Evolutionary conservation across 2,329 filamentous ascomycete species (phyloP), one percentile per base, ranked within the genome.

Genomic region (Botryotinia narcissicola): DNA sequence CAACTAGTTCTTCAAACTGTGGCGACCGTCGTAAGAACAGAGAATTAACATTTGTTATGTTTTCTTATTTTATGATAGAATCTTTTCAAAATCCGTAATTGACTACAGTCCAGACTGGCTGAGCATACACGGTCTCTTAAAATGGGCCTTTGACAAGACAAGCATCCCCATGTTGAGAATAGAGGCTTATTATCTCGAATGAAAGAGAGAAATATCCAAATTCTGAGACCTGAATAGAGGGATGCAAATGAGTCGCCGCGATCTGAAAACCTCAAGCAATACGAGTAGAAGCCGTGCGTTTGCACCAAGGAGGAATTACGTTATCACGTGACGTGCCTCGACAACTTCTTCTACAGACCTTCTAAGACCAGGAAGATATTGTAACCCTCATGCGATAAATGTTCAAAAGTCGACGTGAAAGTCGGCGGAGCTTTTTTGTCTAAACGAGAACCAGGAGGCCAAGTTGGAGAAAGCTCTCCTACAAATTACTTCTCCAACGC

Each of bases 321-420:
- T 1, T 12, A 12, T 22, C 57, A 59, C 57, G 57, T 59, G 57
- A 32, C 1, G 1, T 22, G 0, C 3, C 0, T 25, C 8, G 8
- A 48, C 57, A 35, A 35, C 18, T 12, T n/a, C 25, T 16, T n/a
- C 25, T n/a, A n/a, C 20, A 48, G 8, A 48, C 46, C 20, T 48
- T 48, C 8, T 54, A 16, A 16, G 12, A n/a, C 14, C 48, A 54
- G 5, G 48, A 54, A n/a, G 14, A 54, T n/a, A 6, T 7, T 54
- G 48, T 54, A n/a, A n/a, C 25, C n/a, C 48, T 51, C 25, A 51
- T n/a, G 10, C 1, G 48, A n/a, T n/a, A n/a, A 1, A 51, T 51
- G 1, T n/a, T 54, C 25, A 54, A 3, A n/a, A 4, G 25, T 20
- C 18, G 20, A 51, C 48, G 10, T 14, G 25, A 7, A 5, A n/a